Evolutionary conservation across 1,139 yeast genomes (phyloP).

Genomic region (Zhuliangozyma parablackwelliae): DNA sequence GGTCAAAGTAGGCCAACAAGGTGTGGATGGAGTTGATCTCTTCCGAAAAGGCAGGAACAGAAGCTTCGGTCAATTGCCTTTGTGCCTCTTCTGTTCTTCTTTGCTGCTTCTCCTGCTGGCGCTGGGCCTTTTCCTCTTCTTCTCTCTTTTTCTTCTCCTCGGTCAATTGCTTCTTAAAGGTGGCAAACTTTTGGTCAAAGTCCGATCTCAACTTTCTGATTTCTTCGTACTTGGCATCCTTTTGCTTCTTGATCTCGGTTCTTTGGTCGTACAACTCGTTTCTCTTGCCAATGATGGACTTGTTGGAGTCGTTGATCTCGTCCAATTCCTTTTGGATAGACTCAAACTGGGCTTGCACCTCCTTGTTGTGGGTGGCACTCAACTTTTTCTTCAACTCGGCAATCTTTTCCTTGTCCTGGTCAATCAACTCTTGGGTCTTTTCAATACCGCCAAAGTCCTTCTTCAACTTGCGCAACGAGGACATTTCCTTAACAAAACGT

Average conservation of each 20-base stretch:
- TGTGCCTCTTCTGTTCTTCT: constrained; percentile 66
- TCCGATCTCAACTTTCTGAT: constrained; percentile 65
- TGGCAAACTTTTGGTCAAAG: constrained; percentile 65
- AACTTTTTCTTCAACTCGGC: constrained; percentile 69
- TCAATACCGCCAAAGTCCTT: constrained; percentile 76
- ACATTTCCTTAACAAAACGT: constrained; percentile 78
- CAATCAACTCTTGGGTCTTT: constrained; percentile 74
- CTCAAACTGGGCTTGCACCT: constrained; percentile 57
- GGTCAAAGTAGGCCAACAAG: constrained; percentile 72
- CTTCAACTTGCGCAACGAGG: constrained; percentile 73
- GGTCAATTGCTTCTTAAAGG: constrained; percentile 65
- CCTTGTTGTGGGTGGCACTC: constrained; percentile 59
- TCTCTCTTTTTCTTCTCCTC: constrained; percentile 69
- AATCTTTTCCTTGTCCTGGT: constrained; percentile 73
- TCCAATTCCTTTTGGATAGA: constrained; percentile 60
- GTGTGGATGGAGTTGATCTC: constrained; percentile 73
- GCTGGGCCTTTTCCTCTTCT: constrained; percentile 57
- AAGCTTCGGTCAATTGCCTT: constrained; percentile 59
- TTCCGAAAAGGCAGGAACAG: constrained; percentile 77
- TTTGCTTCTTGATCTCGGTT: constrained; percentile 61
- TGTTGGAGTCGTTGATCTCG: constrained; percentile 54
- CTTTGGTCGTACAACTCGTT: constrained; percentile 62
- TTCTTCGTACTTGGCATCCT: constrained; percentile 61
- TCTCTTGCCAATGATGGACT: constrained; percentile 64
- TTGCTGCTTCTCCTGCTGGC: constrained; percentile 54